phyloP scores from a whole-genome alignment of 225 moss, liverwort and hornwort species.

The Pleurozium schreberi region DNA sequence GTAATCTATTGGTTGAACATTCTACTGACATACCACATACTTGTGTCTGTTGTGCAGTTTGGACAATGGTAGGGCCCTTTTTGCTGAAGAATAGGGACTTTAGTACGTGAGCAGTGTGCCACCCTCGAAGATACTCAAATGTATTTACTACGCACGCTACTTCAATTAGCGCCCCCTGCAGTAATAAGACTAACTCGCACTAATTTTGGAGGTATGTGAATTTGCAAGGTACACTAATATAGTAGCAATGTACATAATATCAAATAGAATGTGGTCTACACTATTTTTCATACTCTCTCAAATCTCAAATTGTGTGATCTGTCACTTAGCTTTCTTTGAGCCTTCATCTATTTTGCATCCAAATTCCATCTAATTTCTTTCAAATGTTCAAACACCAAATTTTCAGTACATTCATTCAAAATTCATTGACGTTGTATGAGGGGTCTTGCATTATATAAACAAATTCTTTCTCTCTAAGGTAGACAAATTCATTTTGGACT shows the following conservation, averaged over 20 bases:
- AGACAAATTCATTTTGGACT: not conserved
- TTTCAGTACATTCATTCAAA: not conserved
- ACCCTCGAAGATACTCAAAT: not conserved
- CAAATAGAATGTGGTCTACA: not conserved
- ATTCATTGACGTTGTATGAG: too few relatives aligned
- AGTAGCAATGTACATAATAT: not conserved
- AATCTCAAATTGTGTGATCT: not conserved
- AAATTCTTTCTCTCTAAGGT: rapidly evolving
- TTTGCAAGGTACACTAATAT: not conserved
- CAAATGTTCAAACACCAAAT: not conserved
- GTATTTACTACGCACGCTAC: not conserved
- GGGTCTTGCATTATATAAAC: not conserved
- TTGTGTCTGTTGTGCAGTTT: constrained; percentile 45
- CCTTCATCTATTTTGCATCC: not conserved
- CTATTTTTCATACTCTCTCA: too few relatives aligned
- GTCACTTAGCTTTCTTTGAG: not conserved
- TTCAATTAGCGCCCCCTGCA: not conserved
- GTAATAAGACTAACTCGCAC: not conserved
- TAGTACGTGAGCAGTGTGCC: not conserved
- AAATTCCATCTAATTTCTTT: not conserved
- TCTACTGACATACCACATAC: not conserved
- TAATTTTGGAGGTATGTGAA: not conserved
- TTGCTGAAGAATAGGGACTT: constrained; percentile 67
- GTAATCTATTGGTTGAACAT: not conserved
- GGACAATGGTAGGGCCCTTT: constrained; percentile 94